Evolutionary conservation across 192 early-diverging fungal genomes (phyloP), one percentile per base, ranked within the genome.

Genomic region (Linnemannia elongata): DNA sequence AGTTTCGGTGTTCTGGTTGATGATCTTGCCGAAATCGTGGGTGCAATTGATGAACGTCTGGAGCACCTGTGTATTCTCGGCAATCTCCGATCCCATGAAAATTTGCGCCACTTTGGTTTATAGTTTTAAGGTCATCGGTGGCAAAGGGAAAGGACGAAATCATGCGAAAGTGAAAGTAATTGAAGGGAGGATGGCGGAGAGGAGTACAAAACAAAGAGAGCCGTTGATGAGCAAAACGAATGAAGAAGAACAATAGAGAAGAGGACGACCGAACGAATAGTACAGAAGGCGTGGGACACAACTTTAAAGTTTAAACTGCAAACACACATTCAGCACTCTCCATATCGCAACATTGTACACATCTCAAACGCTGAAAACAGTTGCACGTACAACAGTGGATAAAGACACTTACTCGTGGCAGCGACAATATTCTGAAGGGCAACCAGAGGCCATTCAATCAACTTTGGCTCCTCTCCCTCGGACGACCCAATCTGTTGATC

Each of bases 361-460:
- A 17, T 3, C 30, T 30, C 17, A 33, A n/a, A 24, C 27, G 17
- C 7, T 71, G 15, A n/a, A 20, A 4, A 18, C n/a, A 39, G 15
- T 44, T 3, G 17, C 3, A 13, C 18, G 24, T 36, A 24, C 2
- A 10, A 33, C 35, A 42, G 8, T 10, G 35, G 6, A 9, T 24
- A 60, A 63, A 39, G 6, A 63, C 33, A 75, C 74, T 39, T 86
- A 81, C 88, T 84, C 12, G 88, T 79, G 24, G 42, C 73, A 4
- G 82, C 66, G 13, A 85, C 49, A 72, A 88, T 78, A 41, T 75
- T 27, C 35, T 76, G 75, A 6, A 85, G 17, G 9, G 80, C 72
- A 6, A 69, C 17, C 36, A 72, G 36, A 1, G 77, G 68, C 33
- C 80, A 66, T 22, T 49, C 73, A 36, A 84, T 27, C 3, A 74